Percentiles rank a stretch among this genome's conserved stretches.
Conservation (phyloP, 2,329 filamentous ascomycete species). For the Curvularia spicifera region DNA sequence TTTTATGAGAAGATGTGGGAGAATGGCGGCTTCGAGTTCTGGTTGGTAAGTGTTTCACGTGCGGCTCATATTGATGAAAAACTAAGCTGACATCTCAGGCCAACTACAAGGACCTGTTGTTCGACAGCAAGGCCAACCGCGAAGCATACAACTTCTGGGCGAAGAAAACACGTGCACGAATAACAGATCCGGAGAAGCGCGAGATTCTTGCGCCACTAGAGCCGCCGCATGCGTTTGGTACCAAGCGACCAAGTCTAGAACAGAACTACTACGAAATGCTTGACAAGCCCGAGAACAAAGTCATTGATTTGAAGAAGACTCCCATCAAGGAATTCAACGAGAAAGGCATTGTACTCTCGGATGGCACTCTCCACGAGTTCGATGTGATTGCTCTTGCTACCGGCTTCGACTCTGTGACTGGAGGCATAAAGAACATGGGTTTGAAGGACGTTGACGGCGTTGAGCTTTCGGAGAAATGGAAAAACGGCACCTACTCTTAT, state of each 20-base stretch:
- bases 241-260: slow-evolving; percentile 56
- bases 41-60: slow-evolving; percentile 51
- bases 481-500: slow-evolving; percentile 50
- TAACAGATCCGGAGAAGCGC: slow-evolving; percentile 53
- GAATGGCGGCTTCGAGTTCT: slow-evolving; percentile 51
- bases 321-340: slow-evolving; percentile 51
- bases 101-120: slow-evolving; percentile 51
- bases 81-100: slow-evolving; percentile 4
- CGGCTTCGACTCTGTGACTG: slow-evolving; percentile 55
- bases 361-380: slow-evolving; percentile 52
- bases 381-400: slow-evolving; percentile 56
- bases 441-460: slow-evolving; percentile 48
- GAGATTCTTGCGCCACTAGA: slow-evolving; percentile 56
- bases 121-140: slow-evolving; percentile 52
- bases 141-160: slow-evolving; percentile 57
- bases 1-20: slow-evolving; percentile 54
- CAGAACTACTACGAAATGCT: slow-evolving; percentile 57
- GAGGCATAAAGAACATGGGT: slow-evolving; percentile 52
- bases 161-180: slow-evolving; percentile 52
- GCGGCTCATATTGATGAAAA: background rate
- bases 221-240: slow-evolving; percentile 55
- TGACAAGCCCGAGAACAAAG: slow-evolving; percentile 51
- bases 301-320: slow-evolving; percentile 53
- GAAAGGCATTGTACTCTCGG: slow-evolving; percentile 50
- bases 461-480: slow-evolving; percentile 51